Percentiles rank a stretch among this genome's conserved stretches.
phyloP scores from a whole-genome alignment of 2,329 filamentous ascomycete genomes.

The Fusarium floridanum region DNA sequence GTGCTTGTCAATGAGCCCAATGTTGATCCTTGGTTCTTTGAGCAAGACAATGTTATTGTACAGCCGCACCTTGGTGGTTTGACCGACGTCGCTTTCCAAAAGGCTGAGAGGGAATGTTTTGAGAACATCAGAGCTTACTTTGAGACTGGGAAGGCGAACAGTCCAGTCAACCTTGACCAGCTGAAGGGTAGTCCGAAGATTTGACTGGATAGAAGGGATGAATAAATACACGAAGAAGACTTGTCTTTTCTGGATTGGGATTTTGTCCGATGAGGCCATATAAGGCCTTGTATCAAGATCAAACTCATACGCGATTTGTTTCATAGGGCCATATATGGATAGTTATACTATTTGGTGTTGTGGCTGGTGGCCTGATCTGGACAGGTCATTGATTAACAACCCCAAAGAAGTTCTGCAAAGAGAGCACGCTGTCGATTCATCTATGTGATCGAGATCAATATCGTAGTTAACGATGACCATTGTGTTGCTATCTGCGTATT shows the following conservation, averaged over 20 bases:
- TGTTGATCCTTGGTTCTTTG: slow-evolving; percentile 33
- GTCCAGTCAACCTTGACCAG: slow-evolving; percentile 30
- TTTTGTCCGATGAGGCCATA: neutral
- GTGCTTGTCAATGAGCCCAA: slow-evolving; percentile 59
- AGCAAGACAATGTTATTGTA: slow-evolving; percentile 48
- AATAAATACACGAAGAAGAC: neutral
- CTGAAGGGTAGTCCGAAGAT: slow-evolving; percentile 1
- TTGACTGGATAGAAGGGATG: neutral
- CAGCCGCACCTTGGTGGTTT: slow-evolving; percentile 60
- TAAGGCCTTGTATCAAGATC: neutral
- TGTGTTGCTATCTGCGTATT: neutral
- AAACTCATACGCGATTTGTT: neutral
- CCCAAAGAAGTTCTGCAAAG: neutral
- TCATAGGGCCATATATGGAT: too few relatives aligned
- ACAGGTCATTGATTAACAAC: neutral
- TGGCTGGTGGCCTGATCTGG: neutral
- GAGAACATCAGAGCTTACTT: slow-evolving; percentile 41
- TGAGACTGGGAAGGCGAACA: slow-evolving; percentile 37
- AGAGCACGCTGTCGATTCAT: neutral
- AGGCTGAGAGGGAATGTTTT: slow-evolving; percentile 57
- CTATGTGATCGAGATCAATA: neutral
- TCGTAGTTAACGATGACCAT: neutral
- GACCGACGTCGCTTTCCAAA: slow-evolving; percentile 56
- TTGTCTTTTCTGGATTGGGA: neutral
- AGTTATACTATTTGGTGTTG: neutral